Evolutionary conservation across 495 filamentous ascomycete genomes (phyloP), one percentile per base, ranked within the genome.

Genomic region (Xylaria telfairii): DNA sequence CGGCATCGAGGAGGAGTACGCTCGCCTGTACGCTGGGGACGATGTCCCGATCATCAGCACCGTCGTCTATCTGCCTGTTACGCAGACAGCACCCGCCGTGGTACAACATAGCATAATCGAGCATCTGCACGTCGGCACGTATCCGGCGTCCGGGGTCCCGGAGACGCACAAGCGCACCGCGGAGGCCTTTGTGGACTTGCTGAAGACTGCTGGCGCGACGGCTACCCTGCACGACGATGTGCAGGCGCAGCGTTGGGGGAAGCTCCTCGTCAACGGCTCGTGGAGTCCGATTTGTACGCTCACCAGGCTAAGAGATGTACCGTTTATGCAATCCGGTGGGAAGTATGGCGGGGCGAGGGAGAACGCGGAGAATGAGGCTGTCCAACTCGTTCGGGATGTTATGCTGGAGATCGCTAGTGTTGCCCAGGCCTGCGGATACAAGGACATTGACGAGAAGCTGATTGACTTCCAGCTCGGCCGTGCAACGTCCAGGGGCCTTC

Each of bases 211-310:
- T 15, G 83, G 83, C 1, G 85, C 76, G 0, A 80, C 82, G 12
- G 80, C 76, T 0, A 73, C 69, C 26, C 28, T 84, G 5, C 77
- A 79, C 46, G 82, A 83, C 42, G 84, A 89, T 68, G 78, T 89
- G 53, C 87, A 89, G 79, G 69, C 69, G 19, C 77, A 80, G 73
- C 78, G 86, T n/a, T 88, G 87, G 87, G 75, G 68, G 34, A 89
- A 89, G 77, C 77, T 88, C 37, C 62, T 87, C 1, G 65, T 86
- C 3, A 89, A 88, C 66, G 83, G 79, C 26, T 72, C 82, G 0
- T 87, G 84, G 82, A 89, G 87, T 68, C 85, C 87, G 0, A 78
- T 86, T 37, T 87, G 84, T 68, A 86, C 86, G 46, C 74, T 89
- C 12, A 81, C 83, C 17, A 75, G 80, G 46, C 79, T 77, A 24